Percentiles rank a stretch among this genome's conserved stretches.
phyloP scores from a whole-genome alignment of 257 asterid genomes.

The Solanum corneliomulleri region DNA sequence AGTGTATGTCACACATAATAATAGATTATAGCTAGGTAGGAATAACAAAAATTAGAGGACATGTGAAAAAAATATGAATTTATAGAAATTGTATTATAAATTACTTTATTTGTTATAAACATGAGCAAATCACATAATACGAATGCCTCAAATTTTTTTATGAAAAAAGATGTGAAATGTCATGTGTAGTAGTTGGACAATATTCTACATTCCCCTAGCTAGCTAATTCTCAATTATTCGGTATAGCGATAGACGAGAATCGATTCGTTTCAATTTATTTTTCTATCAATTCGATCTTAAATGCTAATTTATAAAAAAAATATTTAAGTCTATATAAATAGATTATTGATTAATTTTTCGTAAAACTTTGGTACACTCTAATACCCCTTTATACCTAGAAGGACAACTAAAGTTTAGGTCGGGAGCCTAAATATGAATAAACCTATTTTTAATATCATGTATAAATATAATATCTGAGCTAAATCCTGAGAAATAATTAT shows the following conservation, averaged over 20 bases:
- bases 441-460: no score
- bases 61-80: not conserved
- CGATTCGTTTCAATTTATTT: not conserved
- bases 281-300: rapidly evolving
- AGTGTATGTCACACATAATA: not conserved
- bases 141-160: not conserved
- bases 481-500: no score
- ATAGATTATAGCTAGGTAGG: not conserved
- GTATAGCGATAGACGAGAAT: not conserved
- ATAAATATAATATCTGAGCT: no score
- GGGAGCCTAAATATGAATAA: no score
- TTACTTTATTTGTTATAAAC: not conserved
- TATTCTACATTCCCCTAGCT: not conserved
- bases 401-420: no score
- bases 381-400: not conserved
- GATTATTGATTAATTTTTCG: no score
- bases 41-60: not conserved
- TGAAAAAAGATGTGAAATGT: not conserved
- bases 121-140: not conserved
- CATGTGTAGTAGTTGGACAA: not conserved
- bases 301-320: no score
- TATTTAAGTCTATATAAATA: no score
- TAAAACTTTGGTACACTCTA: not conserved
- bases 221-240: not conserved
- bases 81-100: not conserved